Evolutionary conservation across 768 basidiomycete genomes (phyloP).

Genomic region (Xerocomellus amylosporus): DNA sequence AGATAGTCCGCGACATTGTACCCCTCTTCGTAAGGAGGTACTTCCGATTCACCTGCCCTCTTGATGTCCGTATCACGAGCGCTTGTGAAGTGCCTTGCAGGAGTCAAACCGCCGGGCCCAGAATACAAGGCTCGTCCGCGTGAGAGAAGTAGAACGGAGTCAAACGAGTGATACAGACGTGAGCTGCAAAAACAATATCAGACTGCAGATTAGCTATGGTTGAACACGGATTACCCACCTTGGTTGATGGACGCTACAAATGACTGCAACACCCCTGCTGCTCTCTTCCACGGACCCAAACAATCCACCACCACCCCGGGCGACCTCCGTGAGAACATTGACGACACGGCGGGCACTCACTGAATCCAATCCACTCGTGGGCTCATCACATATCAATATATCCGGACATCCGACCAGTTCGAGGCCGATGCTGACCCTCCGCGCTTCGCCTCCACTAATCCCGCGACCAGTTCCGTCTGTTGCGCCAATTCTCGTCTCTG

Average conservation of each 20-base stretch:
- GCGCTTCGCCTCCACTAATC: slow-evolving; percentile 89
- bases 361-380: slow-evolving; percentile 79
- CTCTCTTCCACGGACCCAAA: slow-evolving; percentile 27
- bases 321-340: slow-evolving; percentile 72
- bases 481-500: slow-evolving; percentile 64
- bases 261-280: slow-evolving; percentile 70
- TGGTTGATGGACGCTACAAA: slow-evolving; percentile 88
- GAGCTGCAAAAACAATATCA: slow-evolving; percentile 44
- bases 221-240: slow-evolving; percentile 42
- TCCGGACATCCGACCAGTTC: slow-evolving; percentile 86
- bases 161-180: slow-evolving; percentile 81
- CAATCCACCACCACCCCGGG: slow-evolving; percentile 41
- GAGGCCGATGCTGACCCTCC: slow-evolving; percentile 85
- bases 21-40: slow-evolving; percentile 62
- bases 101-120: slow-evolving; percentile 70
- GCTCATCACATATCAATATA: slow-evolving; percentile 85
- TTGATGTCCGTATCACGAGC: slow-evolving; percentile 31
- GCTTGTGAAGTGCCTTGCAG: slow-evolving; percentile 62
- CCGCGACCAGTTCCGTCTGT: slow-evolving; percentile 71
- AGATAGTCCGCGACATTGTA: slow-evolving; percentile 94
- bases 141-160: slow-evolving; percentile 74
- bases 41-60: slow-evolving; percentile 31
- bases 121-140: slow-evolving; percentile 76
- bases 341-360: slow-evolving; percentile 82
- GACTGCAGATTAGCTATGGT: neutral